Base-by-base conservation (phyloP, 83 land plant species). In the Diphasiastrum complanatum region DNA sequence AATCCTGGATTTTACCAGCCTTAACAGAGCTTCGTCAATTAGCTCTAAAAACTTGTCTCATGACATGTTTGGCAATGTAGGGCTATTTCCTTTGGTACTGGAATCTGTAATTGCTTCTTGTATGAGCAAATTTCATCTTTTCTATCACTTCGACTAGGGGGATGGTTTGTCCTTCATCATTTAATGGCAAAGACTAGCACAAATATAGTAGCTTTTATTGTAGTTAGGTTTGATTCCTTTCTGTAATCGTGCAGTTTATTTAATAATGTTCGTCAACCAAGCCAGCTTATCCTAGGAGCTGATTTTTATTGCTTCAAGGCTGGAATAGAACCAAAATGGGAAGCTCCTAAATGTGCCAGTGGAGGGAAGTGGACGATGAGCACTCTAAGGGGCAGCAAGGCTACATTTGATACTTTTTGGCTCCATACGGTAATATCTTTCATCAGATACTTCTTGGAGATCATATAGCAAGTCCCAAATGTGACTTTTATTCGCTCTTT, bases 251-350 rank as follows among this genome's bases (percentile, higher is more conserved):
- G 74, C 79, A 90, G 97, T 65, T 65, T 90, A 71, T 76, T 79
- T 63, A 86, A 87, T 61, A 86, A 87, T 56, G 69, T 91, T 27
- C 73, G 84, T 63, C 65, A 69, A 56, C 97, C 97, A 0, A 87
- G 95, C 76, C 84, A 81, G 61, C 65, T 87, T 70, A 66, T 83
- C 3, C 61, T 40, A 1, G 83, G 87, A 65, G 85, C 91, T 2
- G 95, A 91, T 54, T 82, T 91, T 38, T 95, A 91, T 35, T 78
- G 81, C 40, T 91, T 91, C 52, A 91, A 79, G 64, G 81, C 77
- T 22, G 97, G 95, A 36, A 68, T 91, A 46, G 85, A 85, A 50
- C 97, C 97, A 14, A 83, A 91, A 69, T 91, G 95, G 95, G 97
- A 91, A 70, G 97, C 87, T 75, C 82, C 86, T 14, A 83, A 79